Evolutionary conservation across 805 yeast species (phyloP).

Genomic region (Spathaspora hagerdaliae): DNA sequence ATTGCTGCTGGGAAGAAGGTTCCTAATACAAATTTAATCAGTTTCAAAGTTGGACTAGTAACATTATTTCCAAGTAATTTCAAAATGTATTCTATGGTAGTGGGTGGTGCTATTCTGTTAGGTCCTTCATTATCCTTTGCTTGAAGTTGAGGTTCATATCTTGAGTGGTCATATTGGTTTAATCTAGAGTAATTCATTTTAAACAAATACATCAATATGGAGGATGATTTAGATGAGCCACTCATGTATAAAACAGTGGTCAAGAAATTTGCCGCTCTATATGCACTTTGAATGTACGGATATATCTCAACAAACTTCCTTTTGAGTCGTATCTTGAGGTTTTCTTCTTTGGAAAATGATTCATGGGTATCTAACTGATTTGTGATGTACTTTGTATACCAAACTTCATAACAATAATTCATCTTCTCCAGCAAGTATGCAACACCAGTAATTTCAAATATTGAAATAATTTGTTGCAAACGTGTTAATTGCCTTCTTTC

Average conservation of each 20-base stretch:
- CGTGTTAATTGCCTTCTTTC: constrained; percentile 48
- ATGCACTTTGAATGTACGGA: constrained; percentile 51
- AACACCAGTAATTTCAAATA: constrained; percentile 58
- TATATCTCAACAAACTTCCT: constrained; percentile 52
- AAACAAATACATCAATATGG: constrained; percentile 57
- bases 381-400: constrained; percentile 57
- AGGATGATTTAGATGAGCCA: constrained; percentile 60
- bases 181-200: constrained; percentile 65
- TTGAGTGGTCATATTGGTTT: constrained; percentile 45
- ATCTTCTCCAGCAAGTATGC: constrained; percentile 71
- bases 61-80: constrained; percentile 17
- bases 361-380: constrained; percentile 32
- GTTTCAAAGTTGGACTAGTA: constrained; percentile 27
- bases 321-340: constrained; percentile 23
- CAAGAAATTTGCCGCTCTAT: constrained; percentile 48
- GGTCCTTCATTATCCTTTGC: constrained; percentile 10
- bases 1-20: constrained; percentile 76
- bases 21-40: constrained; percentile 33
- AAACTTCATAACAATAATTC: constrained; percentile 57
- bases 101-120: constrained; percentile 38
- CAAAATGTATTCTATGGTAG: constrained; percentile 32
- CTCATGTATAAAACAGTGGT: constrained; percentile 64
- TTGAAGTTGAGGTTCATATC: constrained; percentile 18
- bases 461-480: constrained; percentile 50
- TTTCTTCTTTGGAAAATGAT: constrained; percentile 18